phyloP scores from a whole-genome alignment of 1,284 basidiomycete species.

The Ustilago lituana region DNA sequence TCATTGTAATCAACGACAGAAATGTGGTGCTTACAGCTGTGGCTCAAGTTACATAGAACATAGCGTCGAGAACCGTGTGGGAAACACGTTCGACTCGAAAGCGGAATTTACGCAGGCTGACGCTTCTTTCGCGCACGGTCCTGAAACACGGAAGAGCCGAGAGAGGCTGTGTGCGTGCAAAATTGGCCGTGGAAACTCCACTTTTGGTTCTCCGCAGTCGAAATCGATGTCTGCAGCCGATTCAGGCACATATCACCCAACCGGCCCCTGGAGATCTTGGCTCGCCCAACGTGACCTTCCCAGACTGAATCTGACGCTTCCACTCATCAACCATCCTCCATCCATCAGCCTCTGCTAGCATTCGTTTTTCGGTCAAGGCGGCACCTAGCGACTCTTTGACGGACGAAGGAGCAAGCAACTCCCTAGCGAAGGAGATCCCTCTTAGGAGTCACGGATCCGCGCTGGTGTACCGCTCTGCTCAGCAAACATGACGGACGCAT shows the following conservation, averaged over 20 bases:
- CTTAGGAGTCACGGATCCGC: neutral
- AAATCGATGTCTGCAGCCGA: neutral
- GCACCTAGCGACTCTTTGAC: no score
- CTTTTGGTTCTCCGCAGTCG: slow-evolving; percentile 17
- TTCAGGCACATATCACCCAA: slow-evolving; percentile 2
- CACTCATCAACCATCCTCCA: neutral
- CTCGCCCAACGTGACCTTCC: no score
- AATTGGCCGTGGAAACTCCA: slow-evolving; percentile 22
- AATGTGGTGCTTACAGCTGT: neutral
- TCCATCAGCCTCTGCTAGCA: neutral
- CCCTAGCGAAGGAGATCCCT: neutral
- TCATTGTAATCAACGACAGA: no score
- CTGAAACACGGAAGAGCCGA: neutral
- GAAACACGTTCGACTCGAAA: neutral
- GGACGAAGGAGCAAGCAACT: no score
- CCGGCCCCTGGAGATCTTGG: no score
- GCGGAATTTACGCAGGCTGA: neutral
- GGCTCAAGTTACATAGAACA: no score
- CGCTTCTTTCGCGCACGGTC: slow-evolving; percentile 14
- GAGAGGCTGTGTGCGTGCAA: slow-evolving; percentile 14
- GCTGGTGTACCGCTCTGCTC: neutral
- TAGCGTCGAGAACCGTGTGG: neutral
- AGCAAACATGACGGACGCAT: slow-evolving; percentile 41
- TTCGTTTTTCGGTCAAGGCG: no score
- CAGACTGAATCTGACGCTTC: no score